A percentile compares a stretch with the other conserved stretches of the same genome.
Evolutionary conservation across 441 rosid species (phyloP).

Genomic region (Populus tomentosa): DNA sequence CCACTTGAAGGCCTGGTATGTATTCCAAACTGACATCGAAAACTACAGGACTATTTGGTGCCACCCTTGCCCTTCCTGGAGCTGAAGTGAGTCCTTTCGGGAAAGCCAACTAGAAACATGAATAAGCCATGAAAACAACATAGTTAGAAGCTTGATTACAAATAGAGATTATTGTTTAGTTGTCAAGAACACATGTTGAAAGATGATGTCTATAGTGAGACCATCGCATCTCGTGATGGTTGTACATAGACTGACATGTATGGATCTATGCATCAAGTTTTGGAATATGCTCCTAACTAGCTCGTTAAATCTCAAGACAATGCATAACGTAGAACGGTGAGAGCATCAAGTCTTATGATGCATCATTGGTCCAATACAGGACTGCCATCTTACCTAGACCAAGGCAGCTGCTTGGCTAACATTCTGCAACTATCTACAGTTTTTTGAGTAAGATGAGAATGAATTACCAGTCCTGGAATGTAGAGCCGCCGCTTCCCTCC

Average conservation of each 20-base stretch:
- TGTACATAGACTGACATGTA: too few relatives aligned
- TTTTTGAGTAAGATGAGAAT: neutral
- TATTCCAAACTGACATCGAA: conserved; percentile 91
- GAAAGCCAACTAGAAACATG: conserved; percentile 64
- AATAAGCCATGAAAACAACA: conserved; percentile 4
- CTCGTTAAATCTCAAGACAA: too few relatives aligned
- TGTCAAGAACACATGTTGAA: neutral
- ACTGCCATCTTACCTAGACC: too few relatives aligned
- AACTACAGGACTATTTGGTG: conserved; percentile 78
- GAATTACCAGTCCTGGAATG: conserved; percentile 79
- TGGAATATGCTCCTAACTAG: too few relatives aligned
- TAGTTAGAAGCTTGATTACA: neutral
- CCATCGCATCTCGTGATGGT: too few relatives aligned
- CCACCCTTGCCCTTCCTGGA: conserved; percentile 96
- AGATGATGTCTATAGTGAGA: neutral
- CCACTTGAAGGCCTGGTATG: conserved; percentile 81
- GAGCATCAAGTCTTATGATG: too few relatives aligned
- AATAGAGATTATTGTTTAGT: neutral
- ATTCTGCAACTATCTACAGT: too few relatives aligned
- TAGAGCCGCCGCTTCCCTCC: conserved; percentile 91
- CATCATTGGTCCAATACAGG: too few relatives aligned
- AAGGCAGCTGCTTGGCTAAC: too few relatives aligned
- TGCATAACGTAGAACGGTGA: too few relatives aligned
- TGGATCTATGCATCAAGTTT: too few relatives aligned
- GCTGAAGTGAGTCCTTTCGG: conserved; percentile 86